phyloP scores from a whole-genome alignment of 2,329 filamentous ascomycete genomes.

The Leptographium galeiforme region DNA sequence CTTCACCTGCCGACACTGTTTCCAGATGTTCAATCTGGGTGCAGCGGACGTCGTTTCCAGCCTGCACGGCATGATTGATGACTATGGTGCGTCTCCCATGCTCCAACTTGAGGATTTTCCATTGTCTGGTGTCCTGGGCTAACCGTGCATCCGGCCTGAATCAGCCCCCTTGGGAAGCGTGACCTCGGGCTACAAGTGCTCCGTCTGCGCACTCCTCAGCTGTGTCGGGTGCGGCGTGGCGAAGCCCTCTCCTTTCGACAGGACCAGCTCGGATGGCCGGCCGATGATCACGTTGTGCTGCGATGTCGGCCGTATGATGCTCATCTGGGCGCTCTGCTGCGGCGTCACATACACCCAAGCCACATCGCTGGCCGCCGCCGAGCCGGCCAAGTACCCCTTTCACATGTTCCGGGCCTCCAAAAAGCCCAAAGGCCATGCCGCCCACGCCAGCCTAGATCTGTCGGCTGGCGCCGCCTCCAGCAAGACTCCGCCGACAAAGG shows the following conservation, averaged over 20 bases:
- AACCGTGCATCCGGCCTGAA: no score
- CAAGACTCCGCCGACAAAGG: neutral
- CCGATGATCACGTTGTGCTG: conserved; percentile 13
- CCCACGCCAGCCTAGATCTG: neutral
- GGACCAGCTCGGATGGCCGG: neutral
- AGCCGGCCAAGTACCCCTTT: neutral
- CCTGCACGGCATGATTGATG: neutral
- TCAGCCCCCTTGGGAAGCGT: neutral
- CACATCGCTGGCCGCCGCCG: neutral
- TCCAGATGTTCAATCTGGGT: neutral
- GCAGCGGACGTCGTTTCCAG: neutral
- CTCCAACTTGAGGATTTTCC: no score
- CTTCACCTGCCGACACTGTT: neutral
- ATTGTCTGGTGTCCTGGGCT: no score
- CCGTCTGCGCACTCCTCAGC: conserved; percentile 7
- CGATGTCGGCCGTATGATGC: conserved; percentile 12
- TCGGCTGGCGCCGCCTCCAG: neutral
- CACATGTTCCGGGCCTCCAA: neutral
- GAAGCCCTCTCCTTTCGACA: neutral
- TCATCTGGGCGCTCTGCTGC: conserved; percentile 14
- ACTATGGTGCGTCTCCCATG: neutral
- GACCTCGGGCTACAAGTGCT: conserved; percentile 3
- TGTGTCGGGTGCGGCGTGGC: conserved; percentile 9
- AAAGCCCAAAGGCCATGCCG: neutral
- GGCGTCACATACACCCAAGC: conserved; percentile 5